Percentiles rank a stretch among this genome's conserved stretches.
Evolutionary conservation across 2,329 filamentous ascomycete genomes (phyloP).

Genomic region (Pyricularia sp.): DNA sequence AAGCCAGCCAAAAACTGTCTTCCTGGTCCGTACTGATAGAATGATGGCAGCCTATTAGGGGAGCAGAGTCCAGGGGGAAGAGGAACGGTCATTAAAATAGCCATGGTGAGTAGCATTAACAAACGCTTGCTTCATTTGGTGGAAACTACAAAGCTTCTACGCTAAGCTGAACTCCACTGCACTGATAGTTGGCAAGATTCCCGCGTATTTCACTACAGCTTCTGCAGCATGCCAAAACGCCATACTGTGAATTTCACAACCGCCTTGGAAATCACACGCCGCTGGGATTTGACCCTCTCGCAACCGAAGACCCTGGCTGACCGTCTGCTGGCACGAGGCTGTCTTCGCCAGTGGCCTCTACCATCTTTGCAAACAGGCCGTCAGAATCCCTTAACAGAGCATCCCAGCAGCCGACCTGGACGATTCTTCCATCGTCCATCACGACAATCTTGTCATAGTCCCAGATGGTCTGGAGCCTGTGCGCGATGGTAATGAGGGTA

Average conservation of each 20-base stretch:
- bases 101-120: not conserved
- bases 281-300: not conserved
- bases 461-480: conserved; percentile 47
- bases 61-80: no score
- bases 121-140: not conserved
- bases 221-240: no score
- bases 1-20: no score
- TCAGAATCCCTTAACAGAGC: conserved; percentile 31
- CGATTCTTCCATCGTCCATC: conserved; percentile 41
- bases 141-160: not conserved
- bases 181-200: not conserved
- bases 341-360: conserved; percentile 19
- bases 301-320: not conserved
- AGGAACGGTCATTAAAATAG: not conserved
- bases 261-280: not conserved
- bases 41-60: no score
- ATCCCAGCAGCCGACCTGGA: conserved; percentile 40
- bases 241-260: no score
- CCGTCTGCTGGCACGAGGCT: not conserved
- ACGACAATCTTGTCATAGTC: conserved; percentile 51
- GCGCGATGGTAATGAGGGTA: conserved; percentile 49
- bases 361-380: conserved; percentile 44
- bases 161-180: not conserved
- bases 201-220: not conserved
- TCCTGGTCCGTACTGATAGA: no score